Evolutionary conservation across 257 asterid genomes (phyloP).

Genomic region (Solanum rostratum): DNA sequence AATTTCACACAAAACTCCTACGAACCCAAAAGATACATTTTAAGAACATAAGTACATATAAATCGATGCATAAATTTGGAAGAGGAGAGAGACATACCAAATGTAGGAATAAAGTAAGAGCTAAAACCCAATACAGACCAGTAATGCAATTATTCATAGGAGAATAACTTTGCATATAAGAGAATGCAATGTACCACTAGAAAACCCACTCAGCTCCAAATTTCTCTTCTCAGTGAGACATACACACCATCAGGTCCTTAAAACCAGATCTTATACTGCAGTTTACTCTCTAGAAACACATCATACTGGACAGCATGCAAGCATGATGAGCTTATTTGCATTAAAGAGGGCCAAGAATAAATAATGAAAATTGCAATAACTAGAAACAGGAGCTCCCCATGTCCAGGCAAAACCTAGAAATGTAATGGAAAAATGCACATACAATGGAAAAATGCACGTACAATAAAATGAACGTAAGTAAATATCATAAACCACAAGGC

Average conservation of each 20-base stretch:
- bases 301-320: neutral
- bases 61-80: too few relatives aligned
- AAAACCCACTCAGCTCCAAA: too few relatives aligned
- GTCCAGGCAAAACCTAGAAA: neutral
- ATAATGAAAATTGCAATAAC: neutral
- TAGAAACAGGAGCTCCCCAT: neutral
- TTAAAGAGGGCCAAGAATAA: neutral
- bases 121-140: too few relatives aligned
- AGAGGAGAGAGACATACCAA: too few relatives aligned
- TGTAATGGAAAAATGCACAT: neutral
- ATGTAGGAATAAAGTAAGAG: too few relatives aligned
- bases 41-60: too few relatives aligned
- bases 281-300: neutral
- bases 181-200: too few relatives aligned
- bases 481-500: neutral
- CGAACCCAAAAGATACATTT: neutral
- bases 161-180: too few relatives aligned
- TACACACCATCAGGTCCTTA: neutral
- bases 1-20: neutral
- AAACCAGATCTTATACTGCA: neutral
- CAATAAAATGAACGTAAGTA: neutral
- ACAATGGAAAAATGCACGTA: neutral
- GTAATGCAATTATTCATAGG: too few relatives aligned
- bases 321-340: neutral
- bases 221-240: too few relatives aligned